Percentiles rank a stretch among this genome's conserved stretches.
Conservation (phyloP, 495 filamentous ascomycete species). For the Aspergillus diversus region DNA sequence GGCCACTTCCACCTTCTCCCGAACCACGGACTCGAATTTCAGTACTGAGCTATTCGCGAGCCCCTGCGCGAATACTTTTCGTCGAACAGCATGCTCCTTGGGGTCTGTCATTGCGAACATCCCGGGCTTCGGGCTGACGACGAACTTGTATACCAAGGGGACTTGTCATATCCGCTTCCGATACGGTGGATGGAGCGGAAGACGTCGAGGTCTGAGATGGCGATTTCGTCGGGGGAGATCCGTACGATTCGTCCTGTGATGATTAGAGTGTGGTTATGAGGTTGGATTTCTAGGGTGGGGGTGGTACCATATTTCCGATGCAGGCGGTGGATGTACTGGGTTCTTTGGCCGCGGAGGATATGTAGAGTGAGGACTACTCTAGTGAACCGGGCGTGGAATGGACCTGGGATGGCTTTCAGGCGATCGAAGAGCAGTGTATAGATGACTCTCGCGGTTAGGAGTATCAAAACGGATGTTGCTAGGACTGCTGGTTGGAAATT, state of each 20-base stretch:
- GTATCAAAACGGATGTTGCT: no score
- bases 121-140: slow-evolving; percentile 1
- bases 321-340: no score
- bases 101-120: slow-evolving; percentile 36
- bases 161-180: slow-evolving; percentile 26
- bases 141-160: slow-evolving; percentile 22
- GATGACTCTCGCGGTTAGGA: no score
- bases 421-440: no score
- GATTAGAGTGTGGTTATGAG: no score
- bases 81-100: slow-evolving; percentile 28
- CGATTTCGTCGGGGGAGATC: slow-evolving; percentile 38
- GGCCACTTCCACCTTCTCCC: slow-evolving; percentile 27
- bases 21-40: slow-evolving; percentile 26
- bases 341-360: no score
- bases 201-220: slow-evolving; percentile 32
- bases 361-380: no score
- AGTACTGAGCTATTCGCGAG: slow-evolving; percentile 38
- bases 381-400: no score
- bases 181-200: slow-evolving; percentile 40
- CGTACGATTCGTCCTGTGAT: slow-evolving; percentile 32
- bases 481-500: no score
- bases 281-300: no score
- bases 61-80: slow-evolving; percentile 33
- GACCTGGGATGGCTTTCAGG: no score
- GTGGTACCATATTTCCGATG: no score